Conservation (phyloP, 2,329 filamentous ascomycete species). For the Stachybotrys echinatus region DNA sequence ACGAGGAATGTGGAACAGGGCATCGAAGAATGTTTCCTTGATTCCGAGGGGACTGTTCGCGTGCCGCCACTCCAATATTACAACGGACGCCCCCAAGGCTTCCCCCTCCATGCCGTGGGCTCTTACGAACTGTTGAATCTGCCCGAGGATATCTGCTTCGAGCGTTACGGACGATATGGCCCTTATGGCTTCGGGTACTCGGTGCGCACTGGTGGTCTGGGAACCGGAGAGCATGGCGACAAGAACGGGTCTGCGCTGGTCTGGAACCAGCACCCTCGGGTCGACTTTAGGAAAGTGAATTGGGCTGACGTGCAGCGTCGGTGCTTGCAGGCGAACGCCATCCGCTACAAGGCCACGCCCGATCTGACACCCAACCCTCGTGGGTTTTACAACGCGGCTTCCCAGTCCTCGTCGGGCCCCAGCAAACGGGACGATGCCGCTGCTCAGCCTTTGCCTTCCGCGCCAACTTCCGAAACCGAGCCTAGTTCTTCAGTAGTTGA, state of each 20-base stretch:
- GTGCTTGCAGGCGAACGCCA: constrained; percentile 66
- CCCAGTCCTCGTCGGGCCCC: constrained; percentile 8
- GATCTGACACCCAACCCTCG: constrained; percentile 33
- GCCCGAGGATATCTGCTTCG: constrained; percentile 84
- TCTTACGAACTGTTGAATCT: constrained; percentile 78
- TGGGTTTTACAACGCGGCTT: constrained; percentile 43
- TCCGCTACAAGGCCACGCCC: constrained; percentile 56
- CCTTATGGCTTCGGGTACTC: constrained; percentile 91
- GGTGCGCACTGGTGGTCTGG: constrained; percentile 69
- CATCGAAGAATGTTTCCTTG: constrained; percentile 75
- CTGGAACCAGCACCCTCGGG: constrained; percentile 65
- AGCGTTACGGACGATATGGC: constrained; percentile 80
- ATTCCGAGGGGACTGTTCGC: constrained; percentile 57
- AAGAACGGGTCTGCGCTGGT: constrained; percentile 73
- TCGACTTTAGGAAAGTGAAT: constrained; percentile 71
- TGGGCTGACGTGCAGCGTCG: constrained; percentile 76
- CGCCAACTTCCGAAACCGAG: background rate
- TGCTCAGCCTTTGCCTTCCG: background rate
- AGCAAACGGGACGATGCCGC: background rate
- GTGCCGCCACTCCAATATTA: constrained; percentile 70
- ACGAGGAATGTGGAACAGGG: constrained; percentile 34
- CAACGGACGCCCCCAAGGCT: constrained; percentile 73
- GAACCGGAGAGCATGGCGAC: constrained; percentile 81
- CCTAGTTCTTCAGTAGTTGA: constrained; percentile 4
- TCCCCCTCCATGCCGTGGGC: constrained; percentile 80